Evolutionary conservation across 768 basidiomycete species (phyloP), one percentile per base, ranked within the genome.

Genomic region (Daedalea quercina): DNA sequence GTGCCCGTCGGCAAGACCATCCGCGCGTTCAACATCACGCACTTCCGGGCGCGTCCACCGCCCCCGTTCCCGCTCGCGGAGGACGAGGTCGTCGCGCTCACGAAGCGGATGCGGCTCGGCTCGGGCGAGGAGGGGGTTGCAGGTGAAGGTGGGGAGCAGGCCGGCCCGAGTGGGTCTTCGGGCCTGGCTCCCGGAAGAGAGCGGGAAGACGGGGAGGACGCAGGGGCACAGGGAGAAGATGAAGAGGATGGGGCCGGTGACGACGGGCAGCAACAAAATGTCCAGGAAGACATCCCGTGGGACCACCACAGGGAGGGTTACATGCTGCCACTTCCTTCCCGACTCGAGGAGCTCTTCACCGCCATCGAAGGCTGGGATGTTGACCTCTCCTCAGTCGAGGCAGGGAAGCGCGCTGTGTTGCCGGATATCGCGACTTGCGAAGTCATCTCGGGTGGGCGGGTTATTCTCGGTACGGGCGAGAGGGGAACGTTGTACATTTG

Each of bases 21-120:
- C 53, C 70, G 62, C 31, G 61, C 83, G 15, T 61, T 77, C 57
- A 82, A 79, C 43, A 63, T 79, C 23, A 63, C 70, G 13, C 69
- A 74, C 47, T 72, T 85, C 56, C 60, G 65, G 22, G 71, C 80
- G 2, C 70, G 78, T 37, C 60, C 63, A 43, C 69, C 67, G 3
- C 76, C 74, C 1, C 57, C 69, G 6, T 77, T 78, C 59, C 76
- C 77, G 11, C 50, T 65, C 1, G 19, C 13, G 9, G 44, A 68
- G n/a, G 63, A 55, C 41, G 63, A 63, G 11, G 56, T 60, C 15
- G 46, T 23, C 1, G 48, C 37, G 26, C 50, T 61, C 13, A 55
- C 60, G 1, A 23, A 33, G 34, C 50, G 43, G 41, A 45, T 60
- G 52, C 40, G n/a, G 1, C 20, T 57, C 4, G 33, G 47, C 44